phyloP scores from a whole-genome alignment of 2,329 filamentous ascomycete species.

The Nannizzia gypsea region DNA sequence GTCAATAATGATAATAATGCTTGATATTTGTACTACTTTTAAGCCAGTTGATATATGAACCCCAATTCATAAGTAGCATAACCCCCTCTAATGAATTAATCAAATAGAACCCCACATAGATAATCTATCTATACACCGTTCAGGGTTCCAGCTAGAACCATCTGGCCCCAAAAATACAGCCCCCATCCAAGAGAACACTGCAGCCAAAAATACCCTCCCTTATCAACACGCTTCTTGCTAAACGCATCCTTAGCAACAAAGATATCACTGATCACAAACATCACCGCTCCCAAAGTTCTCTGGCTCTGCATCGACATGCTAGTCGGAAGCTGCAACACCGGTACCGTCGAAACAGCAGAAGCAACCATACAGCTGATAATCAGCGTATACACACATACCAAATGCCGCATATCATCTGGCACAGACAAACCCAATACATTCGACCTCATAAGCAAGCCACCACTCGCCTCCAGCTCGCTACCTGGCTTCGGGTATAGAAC shows the following conservation, averaged over 20 bases:
- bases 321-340: neutral
- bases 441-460: neutral
- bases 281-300: conserved; percentile 19
- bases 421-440: conserved; percentile 20
- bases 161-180: conserved; percentile 23
- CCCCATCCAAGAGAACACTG: conserved; percentile 16
- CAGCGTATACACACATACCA: conserved; percentile 19
- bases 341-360: conserved; percentile 16
- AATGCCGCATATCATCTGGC: conserved; percentile 17
- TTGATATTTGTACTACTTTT: neutral
- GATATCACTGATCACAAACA: conserved; percentile 24
- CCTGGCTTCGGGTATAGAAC: conserved; percentile 19
- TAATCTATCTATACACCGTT: neutral
- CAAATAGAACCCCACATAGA: neutral
- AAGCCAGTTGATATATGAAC: neutral
- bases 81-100: neutral
- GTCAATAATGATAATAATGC: neutral
- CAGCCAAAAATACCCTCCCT: conserved; percentile 12
- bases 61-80: neutral
- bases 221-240: conserved; percentile 9
- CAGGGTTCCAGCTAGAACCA: conserved; percentile 18
- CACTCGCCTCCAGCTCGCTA: neutral
- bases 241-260: conserved; percentile 25
- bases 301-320: conserved; percentile 14
- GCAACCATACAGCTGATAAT: conserved; percentile 23